Evolutionary conservation across 768 basidiomycete genomes (phyloP).

Genomic region (Mycena latifolia): DNA sequence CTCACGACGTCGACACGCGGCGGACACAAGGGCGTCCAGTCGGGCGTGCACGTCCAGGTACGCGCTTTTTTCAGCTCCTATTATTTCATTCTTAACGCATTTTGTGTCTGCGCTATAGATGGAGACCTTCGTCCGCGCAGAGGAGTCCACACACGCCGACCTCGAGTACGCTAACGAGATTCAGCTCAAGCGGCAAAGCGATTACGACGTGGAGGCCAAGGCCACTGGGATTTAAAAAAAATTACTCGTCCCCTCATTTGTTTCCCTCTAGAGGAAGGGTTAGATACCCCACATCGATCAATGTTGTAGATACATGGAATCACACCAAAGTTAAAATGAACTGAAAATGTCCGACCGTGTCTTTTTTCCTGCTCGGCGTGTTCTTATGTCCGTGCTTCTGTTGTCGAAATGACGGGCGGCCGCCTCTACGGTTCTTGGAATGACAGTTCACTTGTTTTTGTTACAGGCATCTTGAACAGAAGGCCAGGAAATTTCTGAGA

Average conservation of each 20-base stretch:
- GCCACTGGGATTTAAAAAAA: conserved; percentile 4
- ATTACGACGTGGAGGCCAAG: conserved; percentile 49
- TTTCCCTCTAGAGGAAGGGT: neutral
- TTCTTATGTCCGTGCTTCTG: neutral
- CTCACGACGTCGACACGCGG: conserved; percentile 38
- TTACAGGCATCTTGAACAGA: conserved; percentile 23
- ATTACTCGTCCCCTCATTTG: neutral
- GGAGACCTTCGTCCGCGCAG: conserved; percentile 61
- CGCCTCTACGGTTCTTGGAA: neutral
- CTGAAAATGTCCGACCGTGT: no score
- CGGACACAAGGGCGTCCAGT: conserved; percentile 25
- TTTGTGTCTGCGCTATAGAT: conserved; percentile 49
- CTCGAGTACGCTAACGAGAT: conserved; percentile 38
- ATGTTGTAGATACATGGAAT: conserved; percentile 15
- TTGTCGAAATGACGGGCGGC: neutral
- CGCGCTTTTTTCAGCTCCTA: conserved; percentile 9
- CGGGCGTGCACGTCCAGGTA: conserved; percentile 63
- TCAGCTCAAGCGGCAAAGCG: conserved; percentile 47
- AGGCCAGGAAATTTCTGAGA: conserved; percentile 4
- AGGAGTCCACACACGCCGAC: conserved; percentile 38
- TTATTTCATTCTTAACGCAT: no score
- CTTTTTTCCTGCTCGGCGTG: neutral
- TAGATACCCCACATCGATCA: conserved; percentile 11
- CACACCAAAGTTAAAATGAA: no score
- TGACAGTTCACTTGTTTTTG: neutral